Evolutionary conservation across 1,284 basidiomycete species (phyloP).

Genomic region (Puccinia hordei): DNA sequence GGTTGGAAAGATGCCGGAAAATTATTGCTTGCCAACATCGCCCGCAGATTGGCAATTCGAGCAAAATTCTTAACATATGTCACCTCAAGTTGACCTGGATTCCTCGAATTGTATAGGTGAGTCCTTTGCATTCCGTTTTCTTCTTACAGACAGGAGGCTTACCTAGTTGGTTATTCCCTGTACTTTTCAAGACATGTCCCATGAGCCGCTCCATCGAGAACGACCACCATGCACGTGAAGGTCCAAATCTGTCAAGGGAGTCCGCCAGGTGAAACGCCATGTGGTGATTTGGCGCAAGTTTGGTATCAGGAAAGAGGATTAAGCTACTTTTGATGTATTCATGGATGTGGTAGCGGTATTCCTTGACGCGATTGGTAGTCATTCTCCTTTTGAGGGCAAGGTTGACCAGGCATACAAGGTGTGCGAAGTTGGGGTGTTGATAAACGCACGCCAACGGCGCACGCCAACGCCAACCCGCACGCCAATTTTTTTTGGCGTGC

Average conservation of each 20-base stretch:
- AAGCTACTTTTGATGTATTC: background rate
- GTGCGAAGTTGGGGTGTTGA: too few relatives aligned
- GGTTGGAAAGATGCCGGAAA: background rate
- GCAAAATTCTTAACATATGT: slow-evolving; percentile 17
- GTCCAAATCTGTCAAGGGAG: slow-evolving; percentile 21
- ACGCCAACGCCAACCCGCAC: too few relatives aligned
- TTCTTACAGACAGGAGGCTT: background rate
- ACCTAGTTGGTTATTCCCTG: slow-evolving; percentile 27
- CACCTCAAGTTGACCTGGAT: slow-evolving; percentile 30
- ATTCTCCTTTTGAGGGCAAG: slow-evolving; percentile 32
- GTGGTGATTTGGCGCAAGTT: slow-evolving; percentile 37
- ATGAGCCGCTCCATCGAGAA: slow-evolving; percentile 44
- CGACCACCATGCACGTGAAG: slow-evolving; percentile 37
- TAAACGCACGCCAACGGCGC: too few relatives aligned
- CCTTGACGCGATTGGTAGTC: background rate
- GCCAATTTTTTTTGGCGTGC: too few relatives aligned
- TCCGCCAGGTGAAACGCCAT: slow-evolving; percentile 41
- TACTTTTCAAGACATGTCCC: slow-evolving; percentile 19
- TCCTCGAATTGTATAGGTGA: background rate
- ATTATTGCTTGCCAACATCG: background rate
- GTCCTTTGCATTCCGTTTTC: background rate
- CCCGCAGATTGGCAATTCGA: slow-evolving; percentile 11
- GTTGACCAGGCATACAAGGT: slow-evolving; percentile 36
- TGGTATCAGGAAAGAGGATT: slow-evolving; percentile 23
- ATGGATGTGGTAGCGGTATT: slow-evolving; percentile 17